Conservation (phyloP, 805 yeast genomes). For the Komagataella populi region DNA sequence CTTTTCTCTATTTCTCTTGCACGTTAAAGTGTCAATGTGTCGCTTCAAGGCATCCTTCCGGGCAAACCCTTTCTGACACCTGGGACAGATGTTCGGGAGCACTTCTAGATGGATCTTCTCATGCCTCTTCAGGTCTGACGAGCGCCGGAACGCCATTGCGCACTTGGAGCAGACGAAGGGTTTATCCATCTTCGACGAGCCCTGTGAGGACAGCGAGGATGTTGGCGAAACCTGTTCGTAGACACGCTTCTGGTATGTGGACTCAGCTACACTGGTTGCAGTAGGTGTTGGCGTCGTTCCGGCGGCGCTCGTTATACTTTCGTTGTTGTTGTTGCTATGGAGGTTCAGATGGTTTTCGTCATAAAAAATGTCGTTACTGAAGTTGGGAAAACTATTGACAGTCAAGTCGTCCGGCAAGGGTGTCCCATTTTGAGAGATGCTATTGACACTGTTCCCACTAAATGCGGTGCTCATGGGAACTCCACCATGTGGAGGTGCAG, state of each 20-base stretch:
- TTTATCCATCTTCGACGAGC: background rate
- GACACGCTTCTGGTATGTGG: background rate
- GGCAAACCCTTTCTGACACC: conserved; percentile 76
- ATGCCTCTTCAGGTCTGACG: conserved; percentile 61
- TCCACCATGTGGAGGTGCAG: conserved; percentile 45
- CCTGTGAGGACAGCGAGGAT: background rate
- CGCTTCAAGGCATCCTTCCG: conserved; percentile 72
- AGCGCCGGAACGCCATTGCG: conserved; percentile 47
- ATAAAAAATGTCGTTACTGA: background rate
- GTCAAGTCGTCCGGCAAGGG: background rate
- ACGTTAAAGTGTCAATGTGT: conserved; percentile 62
- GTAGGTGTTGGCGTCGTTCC: background rate
- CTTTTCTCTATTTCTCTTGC: conserved; percentile 57
- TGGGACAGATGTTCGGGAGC: conserved; percentile 62
- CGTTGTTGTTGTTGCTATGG: background rate
- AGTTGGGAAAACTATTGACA: conserved; percentile 1
- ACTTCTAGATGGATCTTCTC: conserved; percentile 61
- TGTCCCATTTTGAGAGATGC: background rate
- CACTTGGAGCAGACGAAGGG: conserved; percentile 47
- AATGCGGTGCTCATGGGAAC: conserved; percentile 13
- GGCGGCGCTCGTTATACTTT: background rate
- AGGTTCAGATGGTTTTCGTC: background rate
- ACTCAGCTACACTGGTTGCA: background rate
- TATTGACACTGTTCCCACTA: background rate
- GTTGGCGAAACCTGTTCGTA: background rate